Percentiles rank a stretch among this genome's conserved stretches.
phyloP scores from a whole-genome alignment of 2,329 filamentous ascomycete species.

The Didymella lethalis region DNA sequence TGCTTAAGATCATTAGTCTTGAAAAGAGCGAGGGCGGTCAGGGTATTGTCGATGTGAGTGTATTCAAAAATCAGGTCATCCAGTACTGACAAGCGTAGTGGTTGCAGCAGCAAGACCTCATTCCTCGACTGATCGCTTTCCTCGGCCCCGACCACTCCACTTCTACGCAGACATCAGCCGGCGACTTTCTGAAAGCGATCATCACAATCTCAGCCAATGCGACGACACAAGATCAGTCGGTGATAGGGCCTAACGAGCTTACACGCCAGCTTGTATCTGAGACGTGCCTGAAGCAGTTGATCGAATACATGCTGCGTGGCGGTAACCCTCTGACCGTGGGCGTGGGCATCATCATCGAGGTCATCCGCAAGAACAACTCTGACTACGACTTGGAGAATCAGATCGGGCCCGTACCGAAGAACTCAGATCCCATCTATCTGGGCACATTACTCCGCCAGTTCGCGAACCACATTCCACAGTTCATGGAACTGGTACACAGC shows the following conservation, averaged over 20 bases:
- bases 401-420: constrained; percentile 77
- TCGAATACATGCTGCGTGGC: constrained; percentile 88
- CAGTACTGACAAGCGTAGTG: constrained; percentile 64
- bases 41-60: constrained; percentile 86
- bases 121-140: constrained; percentile 86
- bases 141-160: constrained; percentile 84
- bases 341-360: constrained; percentile 96
- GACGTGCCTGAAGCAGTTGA: constrained; percentile 81
- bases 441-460: constrained; percentile 89
- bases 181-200: constrained; percentile 97
- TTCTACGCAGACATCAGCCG: constrained; percentile 93
- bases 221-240: constrained; percentile 97
- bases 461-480: constrained; percentile 88
- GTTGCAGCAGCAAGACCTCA: constrained; percentile 87
- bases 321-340: constrained; percentile 95
- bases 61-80: neutral
- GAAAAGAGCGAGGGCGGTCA: constrained; percentile 91
- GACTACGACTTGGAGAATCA: constrained; percentile 96
- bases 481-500: constrained; percentile 89
- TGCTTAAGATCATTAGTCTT: constrained; percentile 95
- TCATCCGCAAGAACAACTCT: constrained; percentile 98
- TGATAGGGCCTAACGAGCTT: constrained; percentile 95
- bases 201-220: constrained; percentile 99
- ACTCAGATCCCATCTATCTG: constrained; percentile 95
- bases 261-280: constrained; percentile 93